phyloP scores from a whole-genome alignment of 106 monocot species.

The Apostasia ramifera region DNA sequence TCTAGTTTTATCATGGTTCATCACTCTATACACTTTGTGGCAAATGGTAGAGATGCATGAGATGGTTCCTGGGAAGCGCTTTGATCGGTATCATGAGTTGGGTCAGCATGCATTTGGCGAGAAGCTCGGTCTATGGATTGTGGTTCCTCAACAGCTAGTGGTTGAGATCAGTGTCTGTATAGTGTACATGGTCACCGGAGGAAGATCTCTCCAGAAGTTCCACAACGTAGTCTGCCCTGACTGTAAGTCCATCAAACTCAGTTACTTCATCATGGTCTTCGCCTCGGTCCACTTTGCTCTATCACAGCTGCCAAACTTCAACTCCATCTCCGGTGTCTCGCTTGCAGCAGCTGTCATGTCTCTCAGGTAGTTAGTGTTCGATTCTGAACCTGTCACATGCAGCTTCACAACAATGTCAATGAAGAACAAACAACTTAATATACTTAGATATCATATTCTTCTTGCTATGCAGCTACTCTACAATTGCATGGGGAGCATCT shows the following conservation, averaged over 20 bases:
- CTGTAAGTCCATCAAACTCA: conserved; percentile 13
- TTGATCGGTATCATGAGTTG: conserved; percentile 51
- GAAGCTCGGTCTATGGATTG: conserved; percentile 41
- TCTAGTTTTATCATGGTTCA: conserved; percentile 33
- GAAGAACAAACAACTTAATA: no score
- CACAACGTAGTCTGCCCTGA: conserved; percentile 20
- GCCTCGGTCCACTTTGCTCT: conserved; percentile 28
- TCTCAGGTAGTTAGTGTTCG: conserved; percentile 14
- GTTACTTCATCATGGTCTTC: conserved; percentile 45
- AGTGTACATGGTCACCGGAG: conserved; percentile 61
- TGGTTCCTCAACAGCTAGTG: conserved; percentile 36
- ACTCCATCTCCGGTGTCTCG: conserved; percentile 47
- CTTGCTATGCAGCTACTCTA: conserved; percentile 37
- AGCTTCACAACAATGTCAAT: no score
- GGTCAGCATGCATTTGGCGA: conserved; percentile 46
- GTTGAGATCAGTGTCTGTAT: conserved; percentile 31
- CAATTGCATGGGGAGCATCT: conserved; percentile 56
- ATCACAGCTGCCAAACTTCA: conserved; percentile 38
- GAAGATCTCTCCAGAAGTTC: conserved; percentile 43
- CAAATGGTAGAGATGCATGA: conserved; percentile 69
- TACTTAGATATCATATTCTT: no score
- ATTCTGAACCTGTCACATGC: no score
- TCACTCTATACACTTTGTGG: conserved; percentile 49
- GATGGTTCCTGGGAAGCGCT: conserved; percentile 39
- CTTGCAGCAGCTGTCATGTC: conserved; percentile 54